These are phyloP conservation scores for Ambrosiella beaveri DNA, from an alignment of 2,329 filamentous ascomycete species.

Conservation along the genomic window DNA sequence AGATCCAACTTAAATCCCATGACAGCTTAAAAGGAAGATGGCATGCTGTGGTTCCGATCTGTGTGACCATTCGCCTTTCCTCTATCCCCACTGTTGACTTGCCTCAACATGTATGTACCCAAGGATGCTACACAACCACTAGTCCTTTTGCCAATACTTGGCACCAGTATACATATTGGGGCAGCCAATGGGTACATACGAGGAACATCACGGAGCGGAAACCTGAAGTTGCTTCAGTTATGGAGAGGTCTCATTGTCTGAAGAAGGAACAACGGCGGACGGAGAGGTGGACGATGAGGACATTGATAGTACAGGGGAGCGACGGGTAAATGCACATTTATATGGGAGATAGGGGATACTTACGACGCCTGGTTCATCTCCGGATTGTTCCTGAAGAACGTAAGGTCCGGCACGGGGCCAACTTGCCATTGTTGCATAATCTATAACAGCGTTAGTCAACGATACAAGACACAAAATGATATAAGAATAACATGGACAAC, in stretches of 20 bases:
- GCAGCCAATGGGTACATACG: too few species aligned
- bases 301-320: neutral
- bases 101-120: neutral
- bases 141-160: neutral
- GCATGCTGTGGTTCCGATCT: neutral
- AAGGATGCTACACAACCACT: neutral
- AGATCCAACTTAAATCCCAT: neutral
- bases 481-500: too few species aligned
- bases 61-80: neutral
- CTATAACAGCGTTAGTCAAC: constrained; percentile 18
- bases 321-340: neutral
- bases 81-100: neutral
- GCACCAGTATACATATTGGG: too few species aligned
- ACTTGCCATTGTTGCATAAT: constrained; percentile 46
- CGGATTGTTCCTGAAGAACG: constrained; percentile 33
- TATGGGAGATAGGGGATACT: constrained; percentile 24
- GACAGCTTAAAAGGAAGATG: neutral
- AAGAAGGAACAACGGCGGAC: too few species aligned
- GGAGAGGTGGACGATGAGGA: too few species aligned
- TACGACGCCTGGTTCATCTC: constrained; percentile 41
- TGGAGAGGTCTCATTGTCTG: too few species aligned
- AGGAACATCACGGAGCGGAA: too few species aligned
- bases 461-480: too few species aligned
- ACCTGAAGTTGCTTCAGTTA: too few species aligned
- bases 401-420: constrained; percentile 42